Evolutionary conservation across 208 protist species (phyloP).

Genomic region (Wallacemonas collosoma): DNA sequence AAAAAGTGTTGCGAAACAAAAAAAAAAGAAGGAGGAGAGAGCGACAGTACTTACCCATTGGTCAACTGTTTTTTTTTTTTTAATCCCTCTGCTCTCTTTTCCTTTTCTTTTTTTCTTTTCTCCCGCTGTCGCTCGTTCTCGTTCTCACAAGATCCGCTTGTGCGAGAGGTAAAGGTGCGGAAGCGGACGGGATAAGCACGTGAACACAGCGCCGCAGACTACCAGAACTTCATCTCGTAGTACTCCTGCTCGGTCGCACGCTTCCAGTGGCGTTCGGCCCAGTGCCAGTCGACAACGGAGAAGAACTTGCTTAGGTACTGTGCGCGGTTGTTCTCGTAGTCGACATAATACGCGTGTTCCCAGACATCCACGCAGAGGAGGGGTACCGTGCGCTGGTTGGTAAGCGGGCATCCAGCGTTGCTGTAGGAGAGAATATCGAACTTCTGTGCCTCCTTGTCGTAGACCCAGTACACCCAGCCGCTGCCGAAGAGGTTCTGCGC

Average conservation of each 20-base stretch:
- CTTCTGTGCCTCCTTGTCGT: conserved; percentile 52
- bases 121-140: neutral
- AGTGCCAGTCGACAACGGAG: conserved; percentile 95
- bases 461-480: conserved; percentile 92
- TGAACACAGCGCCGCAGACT: conserved; percentile 6
- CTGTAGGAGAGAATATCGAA: conserved; percentile 85
- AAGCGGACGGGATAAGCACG: neutral
- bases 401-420: conserved; percentile 87
- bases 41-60: neutral
- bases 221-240: conserved; percentile 88
- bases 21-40: conserved; percentile 6
- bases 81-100: too few species aligned
- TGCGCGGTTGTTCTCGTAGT: conserved; percentile 92
- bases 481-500: conserved; percentile 86
- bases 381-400: conserved; percentile 53
- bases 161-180: neutral
- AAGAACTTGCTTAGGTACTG: conserved; percentile 91
- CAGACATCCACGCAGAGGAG: conserved; percentile 92
- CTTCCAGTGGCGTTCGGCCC: conserved; percentile 92
- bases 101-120: neutral
- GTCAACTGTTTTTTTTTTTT: too few species aligned
- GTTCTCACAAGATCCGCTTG: neutral
- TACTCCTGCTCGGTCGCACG: conserved; percentile 85
- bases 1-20: neutral
- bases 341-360: conserved; percentile 96